These are phyloP conservation scores for Trichoderma pleuroti DNA, from an alignment of 2,329 filamentous ascomycete species.

Conservation along the genomic window DNA sequence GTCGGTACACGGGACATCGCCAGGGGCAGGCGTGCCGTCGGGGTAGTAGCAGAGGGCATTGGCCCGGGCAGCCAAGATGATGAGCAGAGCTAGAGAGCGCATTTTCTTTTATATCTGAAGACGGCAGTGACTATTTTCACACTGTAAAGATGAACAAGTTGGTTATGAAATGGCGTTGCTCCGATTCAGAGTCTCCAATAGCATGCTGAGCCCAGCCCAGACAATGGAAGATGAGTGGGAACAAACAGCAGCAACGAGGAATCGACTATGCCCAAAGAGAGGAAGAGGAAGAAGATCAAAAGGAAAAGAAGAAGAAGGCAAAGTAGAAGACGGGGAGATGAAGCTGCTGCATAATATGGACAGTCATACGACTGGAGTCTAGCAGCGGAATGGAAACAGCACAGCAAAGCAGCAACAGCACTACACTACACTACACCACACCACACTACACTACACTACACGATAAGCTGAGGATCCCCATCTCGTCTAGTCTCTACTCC, in stretches of 20 bases:
- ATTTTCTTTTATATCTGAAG: background rate
- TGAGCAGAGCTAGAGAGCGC: background rate
- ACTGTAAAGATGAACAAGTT: background rate
- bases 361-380: background rate
- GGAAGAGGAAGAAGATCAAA: background rate
- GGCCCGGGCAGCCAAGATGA: background rate
- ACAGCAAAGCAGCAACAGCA: background rate
- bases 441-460: too few relatives aligned
- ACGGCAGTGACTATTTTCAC: background rate
- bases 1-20: slow-evolving; percentile 32
- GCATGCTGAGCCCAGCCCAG: background rate
- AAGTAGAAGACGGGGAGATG: background rate
- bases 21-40: slow-evolving; percentile 27
- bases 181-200: background rate
- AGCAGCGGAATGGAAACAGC: background rate
- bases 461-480: background rate
- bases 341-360: background rate
- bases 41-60: slow-evolving; percentile 31
- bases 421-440: too few relatives aligned
- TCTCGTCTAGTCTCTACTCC: background rate
- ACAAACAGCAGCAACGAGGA: background rate
- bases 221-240: background rate
- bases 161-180: background rate
- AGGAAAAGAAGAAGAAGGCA: background rate
- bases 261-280: background rate